Evolutionary conservation across 345 rosid species (phyloP).

Genomic region (Crucihimalaya himalaica): DNA sequence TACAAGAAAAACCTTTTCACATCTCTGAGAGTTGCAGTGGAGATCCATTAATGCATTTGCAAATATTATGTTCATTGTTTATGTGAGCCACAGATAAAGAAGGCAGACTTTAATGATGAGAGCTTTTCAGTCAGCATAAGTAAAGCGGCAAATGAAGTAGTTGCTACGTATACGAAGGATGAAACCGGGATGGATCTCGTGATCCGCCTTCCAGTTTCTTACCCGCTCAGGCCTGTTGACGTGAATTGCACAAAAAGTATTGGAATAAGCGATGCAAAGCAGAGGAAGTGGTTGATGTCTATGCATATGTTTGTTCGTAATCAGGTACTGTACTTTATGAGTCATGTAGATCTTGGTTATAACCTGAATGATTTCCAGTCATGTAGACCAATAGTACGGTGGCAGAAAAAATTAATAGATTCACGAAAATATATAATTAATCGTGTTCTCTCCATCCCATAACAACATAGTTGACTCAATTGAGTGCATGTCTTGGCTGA

Average conservation of each 20-base stretch:
- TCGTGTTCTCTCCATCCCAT: neutral
- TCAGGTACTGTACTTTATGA: slow-evolving; percentile 57
- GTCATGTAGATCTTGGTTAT: slow-evolving; percentile 23
- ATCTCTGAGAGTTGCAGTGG: slow-evolving; percentile 16
- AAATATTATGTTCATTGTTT: slow-evolving; percentile 25
- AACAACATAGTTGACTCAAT: neutral
- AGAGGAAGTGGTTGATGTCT: slow-evolving; percentile 97
- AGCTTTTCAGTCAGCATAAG: slow-evolving; percentile 79
- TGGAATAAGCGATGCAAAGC: slow-evolving; percentile 93
- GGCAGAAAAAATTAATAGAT: too few species aligned
- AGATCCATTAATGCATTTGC: neutral
- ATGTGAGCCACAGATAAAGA: slow-evolving; percentile 75
- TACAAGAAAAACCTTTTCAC: neutral
- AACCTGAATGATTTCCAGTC: slow-evolving; percentile 14
- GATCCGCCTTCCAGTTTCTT: slow-evolving; percentile 85
- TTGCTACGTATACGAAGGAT: slow-evolving; percentile 92
- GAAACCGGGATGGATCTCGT: slow-evolving; percentile 95
- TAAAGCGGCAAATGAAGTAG: slow-evolving; percentile 94
- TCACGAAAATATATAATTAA: neutral
- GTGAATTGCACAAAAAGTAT: slow-evolving; percentile 84
- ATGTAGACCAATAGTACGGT: neutral
- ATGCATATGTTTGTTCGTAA: slow-evolving; percentile 89
- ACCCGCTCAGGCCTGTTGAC: slow-evolving; percentile 82
- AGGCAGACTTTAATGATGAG: slow-evolving; percentile 78
- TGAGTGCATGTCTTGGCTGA: neutral